These are phyloP conservation scores for Lenzites betulinus DNA, from an alignment of 768 basidiomycete species.

Conservation along the genomic window DNA sequence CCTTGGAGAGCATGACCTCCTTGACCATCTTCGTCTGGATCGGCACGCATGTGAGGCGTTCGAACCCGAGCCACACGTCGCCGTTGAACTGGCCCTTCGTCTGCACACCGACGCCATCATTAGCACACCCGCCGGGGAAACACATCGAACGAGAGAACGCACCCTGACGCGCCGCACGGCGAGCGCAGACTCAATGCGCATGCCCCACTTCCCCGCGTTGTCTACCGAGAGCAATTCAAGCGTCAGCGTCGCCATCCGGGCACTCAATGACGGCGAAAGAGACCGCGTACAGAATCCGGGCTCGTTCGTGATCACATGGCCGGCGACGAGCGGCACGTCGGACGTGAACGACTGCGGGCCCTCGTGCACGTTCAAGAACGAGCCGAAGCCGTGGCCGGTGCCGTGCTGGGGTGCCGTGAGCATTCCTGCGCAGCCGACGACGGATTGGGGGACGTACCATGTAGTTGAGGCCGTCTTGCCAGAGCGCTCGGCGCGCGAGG, in stretches of 20 bases:
- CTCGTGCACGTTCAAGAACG: slow-evolving; percentile 85
- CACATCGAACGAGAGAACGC: slow-evolving; percentile 28
- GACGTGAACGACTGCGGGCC: slow-evolving; percentile 80
- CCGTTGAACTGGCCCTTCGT: slow-evolving; percentile 74
- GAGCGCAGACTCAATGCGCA: slow-evolving; percentile 89
- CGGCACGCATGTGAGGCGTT: slow-evolving; percentile 91
- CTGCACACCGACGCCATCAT: slow-evolving; percentile 35
- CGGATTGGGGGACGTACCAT: slow-evolving; percentile 46
- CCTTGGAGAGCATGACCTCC: slow-evolving; percentile 77
- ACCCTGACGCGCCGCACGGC: slow-evolving; percentile 68
- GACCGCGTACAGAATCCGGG: slow-evolving; percentile 79
- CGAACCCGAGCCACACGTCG: slow-evolving; percentile 85
- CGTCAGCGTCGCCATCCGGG: neutral
- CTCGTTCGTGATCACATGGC: slow-evolving; percentile 92
- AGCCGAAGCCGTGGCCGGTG: slow-evolving; percentile 89
- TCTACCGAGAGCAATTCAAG: slow-evolving; percentile 39
- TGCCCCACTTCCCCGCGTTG: slow-evolving; percentile 79
- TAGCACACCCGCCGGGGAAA: slow-evolving; percentile 3
- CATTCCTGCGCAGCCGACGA: neutral
- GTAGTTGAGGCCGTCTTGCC: slow-evolving; percentile 85
- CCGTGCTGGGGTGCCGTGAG: slow-evolving; percentile 60
- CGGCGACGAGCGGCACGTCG: slow-evolving; percentile 70
- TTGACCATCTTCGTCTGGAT: slow-evolving; percentile 92
- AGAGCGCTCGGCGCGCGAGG: slow-evolving; percentile 84
- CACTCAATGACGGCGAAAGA: neutral